phyloP scores from a whole-genome alignment of 139 green algal species.

The Desmodesmus armatus region DNA sequence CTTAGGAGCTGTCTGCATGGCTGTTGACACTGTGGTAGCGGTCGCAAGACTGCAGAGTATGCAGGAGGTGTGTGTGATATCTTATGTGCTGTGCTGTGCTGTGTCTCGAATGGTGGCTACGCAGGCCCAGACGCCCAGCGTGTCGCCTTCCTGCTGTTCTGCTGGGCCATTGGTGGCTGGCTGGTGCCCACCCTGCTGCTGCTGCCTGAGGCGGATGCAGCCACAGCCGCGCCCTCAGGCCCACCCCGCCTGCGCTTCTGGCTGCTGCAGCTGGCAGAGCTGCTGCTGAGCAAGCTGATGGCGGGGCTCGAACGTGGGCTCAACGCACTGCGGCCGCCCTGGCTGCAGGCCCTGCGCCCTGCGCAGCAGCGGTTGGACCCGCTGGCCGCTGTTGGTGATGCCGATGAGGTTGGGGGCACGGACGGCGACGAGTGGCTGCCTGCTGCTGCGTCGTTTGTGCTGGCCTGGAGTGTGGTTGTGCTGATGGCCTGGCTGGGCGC shows the following conservation, averaged over 20 bases:
- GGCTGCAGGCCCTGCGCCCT: not conserved
- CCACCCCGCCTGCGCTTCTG: not conserved
- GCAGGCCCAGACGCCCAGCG: not conserved
- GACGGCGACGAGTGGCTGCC: not conserved
- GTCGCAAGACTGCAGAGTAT: not conserved
- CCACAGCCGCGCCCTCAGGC: not conserved
- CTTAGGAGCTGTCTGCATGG: not conserved
- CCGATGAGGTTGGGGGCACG: not conserved
- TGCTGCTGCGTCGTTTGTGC: not conserved
- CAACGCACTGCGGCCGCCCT: not conserved
- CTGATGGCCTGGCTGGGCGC: slow-evolving; percentile 3
- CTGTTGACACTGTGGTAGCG: not conserved
- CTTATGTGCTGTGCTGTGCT: not conserved
- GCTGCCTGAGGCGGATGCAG: not conserved
- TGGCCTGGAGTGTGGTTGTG: slow-evolving; percentile 2
- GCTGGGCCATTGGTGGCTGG: slow-evolving; percentile 1
- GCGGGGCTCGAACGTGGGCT: not conserved
- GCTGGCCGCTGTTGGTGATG: not conserved
- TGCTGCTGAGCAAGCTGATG: not conserved
- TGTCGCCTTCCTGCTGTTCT: slow-evolving; percentile 13
- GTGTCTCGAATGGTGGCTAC: not conserved
- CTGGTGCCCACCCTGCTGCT: slow-evolving; percentile 15
- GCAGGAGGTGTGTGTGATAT: not conserved
- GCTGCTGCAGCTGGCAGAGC: not conserved
- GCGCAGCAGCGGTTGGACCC: not conserved